Evolutionary conservation across 805 yeast species (phyloP), one percentile per base, ranked within the genome.

Genomic region (Lipomyces sp.): DNA sequence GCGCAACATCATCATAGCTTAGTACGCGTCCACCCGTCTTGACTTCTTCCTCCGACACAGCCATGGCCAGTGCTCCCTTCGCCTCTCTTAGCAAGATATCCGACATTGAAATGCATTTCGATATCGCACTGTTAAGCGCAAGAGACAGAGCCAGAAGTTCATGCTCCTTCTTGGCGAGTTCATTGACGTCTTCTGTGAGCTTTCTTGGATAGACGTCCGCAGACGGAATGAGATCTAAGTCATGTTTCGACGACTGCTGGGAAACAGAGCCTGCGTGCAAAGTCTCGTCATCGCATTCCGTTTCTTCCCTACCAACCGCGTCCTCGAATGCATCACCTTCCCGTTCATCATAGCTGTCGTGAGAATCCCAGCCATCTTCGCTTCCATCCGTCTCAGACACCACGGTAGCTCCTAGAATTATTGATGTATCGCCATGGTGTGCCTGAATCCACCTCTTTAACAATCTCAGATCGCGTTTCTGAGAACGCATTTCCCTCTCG

Each of bases 401-500:
- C 2, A 40, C 29, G 16, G 31, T 35, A 10, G 23, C 39, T 13
- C 29, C 44, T 11, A 43, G 22, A 23, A 36, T 31, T 21, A 45
- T 19, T 2, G n/a, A 43, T 2, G 39, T 26, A 5, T 22, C 23
- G 8, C 47, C 41, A 35, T 40, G 23, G 3, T 40, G 19, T 29
- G 36, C 39, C 18, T 35, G 57, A 14, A 50, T 31, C 57, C 57
- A 55, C 29, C 49, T 32, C 37, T 41, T 43, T 29, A 63, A 51
- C 13, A 38, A 43, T 10, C 54, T 54, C 7, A 64, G 45, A 11
- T 61, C 63, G 16, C 55, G 54, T n/a, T 39, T 32, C 44, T 62
- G 65, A 11, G 51, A 47, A 2, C 63, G 59, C 24, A 63, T 38
- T 29, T 51, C 48, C 14, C 54, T 52, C 41, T 65, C 68, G 31